Conservation (phyloP, 225 moss, liverwort and hornwort genomes). For the Takakia lepidozioides region DNA sequence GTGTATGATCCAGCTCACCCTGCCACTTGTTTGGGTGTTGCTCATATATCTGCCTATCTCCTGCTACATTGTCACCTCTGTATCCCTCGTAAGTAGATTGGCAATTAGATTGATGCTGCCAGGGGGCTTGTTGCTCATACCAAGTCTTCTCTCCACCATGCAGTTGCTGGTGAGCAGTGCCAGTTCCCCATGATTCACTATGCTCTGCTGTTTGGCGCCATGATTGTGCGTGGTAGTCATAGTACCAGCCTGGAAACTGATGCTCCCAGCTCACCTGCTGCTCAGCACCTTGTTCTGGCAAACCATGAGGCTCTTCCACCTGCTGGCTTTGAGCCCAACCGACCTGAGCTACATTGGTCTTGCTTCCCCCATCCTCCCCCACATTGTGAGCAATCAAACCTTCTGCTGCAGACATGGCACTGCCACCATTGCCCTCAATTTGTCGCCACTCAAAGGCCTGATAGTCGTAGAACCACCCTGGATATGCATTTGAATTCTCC, state of each 20-base stretch:
- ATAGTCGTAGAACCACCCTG: conserved; percentile 90
- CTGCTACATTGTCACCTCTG: no score
- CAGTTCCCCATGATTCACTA: conserved; percentile 25
- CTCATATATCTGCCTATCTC: neutral
- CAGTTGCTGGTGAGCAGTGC: conserved; percentile 16
- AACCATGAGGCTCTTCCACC: conserved; percentile 24
- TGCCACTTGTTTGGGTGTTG: conserved; percentile 19
- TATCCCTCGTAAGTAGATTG: no score
- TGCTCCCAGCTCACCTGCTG: conserved; percentile 14
- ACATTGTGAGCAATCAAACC: conserved; percentile 4
- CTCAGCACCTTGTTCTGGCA: conserved; percentile 23
- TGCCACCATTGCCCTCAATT: conserved; percentile 18
- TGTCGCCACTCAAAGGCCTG: conserved; percentile 61
- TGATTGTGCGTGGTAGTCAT: conserved; percentile 35
- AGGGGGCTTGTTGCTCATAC: conserved; percentile 20
- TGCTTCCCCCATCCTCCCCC: conserved; percentile 20
- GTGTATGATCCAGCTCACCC: conserved; percentile 4
- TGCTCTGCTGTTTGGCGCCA: conserved; percentile 28
- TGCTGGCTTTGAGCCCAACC: conserved; percentile 7
- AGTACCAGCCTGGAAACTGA: conserved; percentile 47
- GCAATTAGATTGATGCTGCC: no score
- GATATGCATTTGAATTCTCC: conserved; percentile 48
- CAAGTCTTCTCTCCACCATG: conserved; percentile 22
- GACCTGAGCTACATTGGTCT: conserved; percentile 10
- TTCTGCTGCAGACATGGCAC: conserved; percentile 10